Conservation (phyloP, 2,329 filamentous ascomycete genomes). For the Penicillium expansum region DNA sequence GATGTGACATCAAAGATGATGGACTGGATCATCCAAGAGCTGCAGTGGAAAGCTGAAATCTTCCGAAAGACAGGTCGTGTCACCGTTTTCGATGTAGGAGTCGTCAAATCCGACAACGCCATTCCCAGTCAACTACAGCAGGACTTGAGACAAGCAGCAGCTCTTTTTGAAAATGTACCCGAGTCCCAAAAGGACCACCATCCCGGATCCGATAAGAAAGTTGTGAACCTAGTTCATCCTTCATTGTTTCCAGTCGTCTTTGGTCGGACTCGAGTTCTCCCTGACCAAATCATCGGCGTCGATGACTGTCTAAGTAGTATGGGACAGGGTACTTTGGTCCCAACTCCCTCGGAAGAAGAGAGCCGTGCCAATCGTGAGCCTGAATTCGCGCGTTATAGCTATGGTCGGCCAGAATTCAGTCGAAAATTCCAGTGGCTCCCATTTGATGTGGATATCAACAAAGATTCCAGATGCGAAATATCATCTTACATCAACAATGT, state of each 20-base stretch:
- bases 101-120: constrained; percentile 55
- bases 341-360: neutral
- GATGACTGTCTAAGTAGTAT: constrained; percentile 25
- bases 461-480: neutral
- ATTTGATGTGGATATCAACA: constrained; percentile 34
- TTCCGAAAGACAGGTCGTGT: constrained; percentile 43
- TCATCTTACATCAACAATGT: neutral
- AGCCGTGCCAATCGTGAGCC: too few relatives aligned
- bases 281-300: constrained; percentile 16
- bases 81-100: constrained; percentile 45
- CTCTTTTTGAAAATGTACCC: constrained; percentile 52
- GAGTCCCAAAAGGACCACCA: constrained; percentile 61
- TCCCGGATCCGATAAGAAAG: constrained; percentile 50
- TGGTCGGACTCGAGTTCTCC: constrained; percentile 27
- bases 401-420: too few relatives aligned
- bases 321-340: constrained; percentile 15
- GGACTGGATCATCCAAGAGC: too few relatives aligned
- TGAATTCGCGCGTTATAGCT: too few relatives aligned
- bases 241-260: constrained; percentile 47
- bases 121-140: constrained; percentile 43
- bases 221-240: constrained; percentile 46
- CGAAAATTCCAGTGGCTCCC: too few relatives aligned
- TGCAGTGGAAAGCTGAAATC: constrained; percentile 49
- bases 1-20: constrained; percentile 43
- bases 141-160: constrained; percentile 48